Evolutionary conservation across 805 yeast species (phyloP).

Genomic region (Zygotorulaspora sp.): DNA sequence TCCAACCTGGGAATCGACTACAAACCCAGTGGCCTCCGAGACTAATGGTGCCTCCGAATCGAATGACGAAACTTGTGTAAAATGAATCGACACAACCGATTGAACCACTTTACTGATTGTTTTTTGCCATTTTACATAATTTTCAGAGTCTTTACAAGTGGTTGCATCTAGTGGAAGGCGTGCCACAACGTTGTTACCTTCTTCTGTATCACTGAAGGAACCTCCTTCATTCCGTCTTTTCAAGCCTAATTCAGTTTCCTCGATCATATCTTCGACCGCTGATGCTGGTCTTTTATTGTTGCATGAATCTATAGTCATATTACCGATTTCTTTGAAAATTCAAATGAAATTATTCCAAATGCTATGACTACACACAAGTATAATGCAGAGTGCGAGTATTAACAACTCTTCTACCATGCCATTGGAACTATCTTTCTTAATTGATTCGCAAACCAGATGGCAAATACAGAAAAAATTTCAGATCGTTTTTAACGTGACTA

Average conservation of each 20-base stretch:
- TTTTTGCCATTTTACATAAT: conserved; percentile 60
- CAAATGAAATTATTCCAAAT: too few species aligned
- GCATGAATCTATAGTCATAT: conserved; percentile 7
- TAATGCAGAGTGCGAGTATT: too few species aligned
- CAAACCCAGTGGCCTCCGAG: conserved; percentile 93
- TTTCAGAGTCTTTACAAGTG: conserved; percentile 14
- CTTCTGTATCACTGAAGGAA: conserved; percentile 2
- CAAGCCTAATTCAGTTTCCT: conserved; percentile 1
- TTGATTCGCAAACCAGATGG: too few species aligned
- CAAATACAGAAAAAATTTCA: conserved; percentile 8
- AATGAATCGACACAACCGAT: conserved; percentile 84
- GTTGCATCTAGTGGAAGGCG: conserved; percentile 17
- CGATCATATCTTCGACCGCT: conserved; percentile 10
- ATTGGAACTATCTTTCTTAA: too few species aligned
- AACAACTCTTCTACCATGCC: too few species aligned
- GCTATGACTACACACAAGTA: neutral
- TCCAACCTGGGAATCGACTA: conserved; percentile 78
- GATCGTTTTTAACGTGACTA: conserved; percentile 7
- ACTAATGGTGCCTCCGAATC: conserved; percentile 80
- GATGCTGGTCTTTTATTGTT: conserved; percentile 16
- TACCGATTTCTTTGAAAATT: neutral
- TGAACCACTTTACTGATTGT: conserved; percentile 79
- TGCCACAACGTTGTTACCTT: conserved; percentile 9
- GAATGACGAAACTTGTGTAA: conserved; percentile 78
- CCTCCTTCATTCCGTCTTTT: conserved; percentile 2